These are phyloP conservation scores for Pseudogymnoascus sp. DNA, from an alignment of 2,329 filamentous ascomycete genomes.

Conservation along the genomic window DNA sequence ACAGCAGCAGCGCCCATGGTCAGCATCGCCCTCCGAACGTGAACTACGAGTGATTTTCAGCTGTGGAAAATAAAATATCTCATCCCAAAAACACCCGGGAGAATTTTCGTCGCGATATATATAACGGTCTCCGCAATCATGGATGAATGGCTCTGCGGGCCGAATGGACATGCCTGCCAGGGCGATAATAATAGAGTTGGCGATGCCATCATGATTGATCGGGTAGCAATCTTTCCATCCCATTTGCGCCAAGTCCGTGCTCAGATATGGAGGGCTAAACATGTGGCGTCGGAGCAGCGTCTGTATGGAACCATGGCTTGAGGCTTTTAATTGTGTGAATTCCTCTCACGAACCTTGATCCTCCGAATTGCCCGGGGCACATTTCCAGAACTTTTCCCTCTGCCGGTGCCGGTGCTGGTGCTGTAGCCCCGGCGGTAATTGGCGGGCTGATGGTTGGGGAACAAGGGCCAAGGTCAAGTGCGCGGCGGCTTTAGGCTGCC, in stretches of 20 bases:
- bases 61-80: background rate
- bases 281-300: constrained; percentile 1
- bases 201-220: background rate
- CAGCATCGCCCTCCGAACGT: background rate
- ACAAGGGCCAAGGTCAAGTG: background rate
- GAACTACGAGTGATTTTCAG: background rate
- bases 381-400: background rate
- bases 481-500: background rate
- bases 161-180: background rate
- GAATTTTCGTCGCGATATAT: background rate
- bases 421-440: background rate
- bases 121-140: constrained; percentile 1
- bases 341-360: background rate
- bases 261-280: background rate
- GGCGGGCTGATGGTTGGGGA: background rate
- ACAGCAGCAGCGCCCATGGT: background rate
- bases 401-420: too few species aligned
- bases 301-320: background rate
- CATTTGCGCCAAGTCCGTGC: background rate
- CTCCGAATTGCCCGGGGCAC: background rate
- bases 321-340: constrained; percentile 1
- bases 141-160: background rate
- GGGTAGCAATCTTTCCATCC: constrained; percentile 1
- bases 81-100: background rate
- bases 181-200: constrained; percentile 4